These are phyloP conservation scores for Petrea volubilis DNA, from an alignment of 257 asterid species.

Conservation along the genomic window DNA sequence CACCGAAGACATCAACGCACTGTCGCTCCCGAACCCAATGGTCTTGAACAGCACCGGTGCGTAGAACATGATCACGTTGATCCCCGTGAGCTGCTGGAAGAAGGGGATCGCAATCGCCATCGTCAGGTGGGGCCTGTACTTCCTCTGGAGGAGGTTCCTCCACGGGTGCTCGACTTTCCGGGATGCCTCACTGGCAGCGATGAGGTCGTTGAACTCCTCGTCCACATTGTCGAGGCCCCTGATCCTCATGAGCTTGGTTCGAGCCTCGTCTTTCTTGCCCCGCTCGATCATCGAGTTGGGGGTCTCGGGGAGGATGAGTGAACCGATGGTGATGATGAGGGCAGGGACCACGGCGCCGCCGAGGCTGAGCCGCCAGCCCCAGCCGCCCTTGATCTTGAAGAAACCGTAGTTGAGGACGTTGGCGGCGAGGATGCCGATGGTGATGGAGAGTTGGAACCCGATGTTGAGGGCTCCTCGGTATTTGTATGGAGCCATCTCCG, in stretches of 20 bases:
- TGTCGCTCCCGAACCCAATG: constrained; percentile 59
- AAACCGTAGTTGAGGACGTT: constrained; percentile 54
- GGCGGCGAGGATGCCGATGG: constrained; percentile 65
- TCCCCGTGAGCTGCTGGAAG: constrained; percentile 89
- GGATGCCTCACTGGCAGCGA: constrained; percentile 77
- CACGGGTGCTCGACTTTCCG: constrained; percentile 62
- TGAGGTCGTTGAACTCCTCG: constrained; percentile 70
- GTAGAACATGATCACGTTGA: constrained; percentile 83
- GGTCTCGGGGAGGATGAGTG: constrained; percentile 77
- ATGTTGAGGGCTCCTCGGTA: constrained; percentile 71
- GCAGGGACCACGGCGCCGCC: constrained; percentile 89
- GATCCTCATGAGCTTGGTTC: constrained; percentile 44
- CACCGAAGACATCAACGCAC: constrained; percentile 71
- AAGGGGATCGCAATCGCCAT: constrained; percentile 74
- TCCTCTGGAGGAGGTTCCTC: constrained; percentile 59
- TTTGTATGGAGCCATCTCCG: constrained; percentile 75
- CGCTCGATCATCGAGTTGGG: constrained; percentile 90
- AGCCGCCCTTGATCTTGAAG: constrained; percentile 50
- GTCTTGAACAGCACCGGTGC: constrained; percentile 82
- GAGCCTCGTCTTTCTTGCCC: constrained; percentile 54
- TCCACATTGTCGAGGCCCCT: constrained; percentile 64
- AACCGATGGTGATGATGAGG: constrained; percentile 67
- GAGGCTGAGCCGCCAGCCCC: constrained; percentile 89
- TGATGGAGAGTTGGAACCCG: constrained; percentile 59
- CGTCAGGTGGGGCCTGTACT: constrained; percentile 73